Percentiles rank a stretch among this genome's conserved stretches.
phyloP scores from a whole-genome alignment of 768 basidiomycete species.

The Tulasnella sp. region DNA sequence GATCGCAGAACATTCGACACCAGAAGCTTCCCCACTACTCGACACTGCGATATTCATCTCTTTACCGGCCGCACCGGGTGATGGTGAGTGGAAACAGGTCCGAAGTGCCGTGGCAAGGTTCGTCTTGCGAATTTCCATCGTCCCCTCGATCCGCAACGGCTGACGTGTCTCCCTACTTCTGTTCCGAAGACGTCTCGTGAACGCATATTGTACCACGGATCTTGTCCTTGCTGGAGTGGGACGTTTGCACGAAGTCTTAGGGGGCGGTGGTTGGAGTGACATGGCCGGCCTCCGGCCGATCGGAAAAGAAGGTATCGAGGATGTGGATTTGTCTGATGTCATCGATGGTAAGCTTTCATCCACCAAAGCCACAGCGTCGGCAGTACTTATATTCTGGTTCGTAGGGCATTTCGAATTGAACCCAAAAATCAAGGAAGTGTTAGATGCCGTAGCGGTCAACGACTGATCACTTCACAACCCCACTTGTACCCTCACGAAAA shows the following conservation, averaged over 20 bases:
- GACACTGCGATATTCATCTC: slow-evolving; percentile 51
- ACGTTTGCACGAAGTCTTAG: slow-evolving; percentile 48
- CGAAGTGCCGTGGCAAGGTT: slow-evolving; percentile 42
- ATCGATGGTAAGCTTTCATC: slow-evolving; percentile 41
- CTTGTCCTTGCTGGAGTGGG: slow-evolving; percentile 46
- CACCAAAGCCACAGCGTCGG: not conserved
- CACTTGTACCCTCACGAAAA: not conserved
- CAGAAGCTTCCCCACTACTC: slow-evolving; percentile 44
- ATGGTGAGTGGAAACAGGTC: slow-evolving; percentile 45
- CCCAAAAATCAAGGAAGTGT: slow-evolving; percentile 12
- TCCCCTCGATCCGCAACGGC: not conserved
- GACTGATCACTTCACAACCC: not conserved
- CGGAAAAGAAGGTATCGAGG: slow-evolving; percentile 41
- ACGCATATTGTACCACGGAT: slow-evolving; percentile 46
- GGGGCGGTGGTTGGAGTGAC: slow-evolving; percentile 42
- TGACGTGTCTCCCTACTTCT: not conserved
- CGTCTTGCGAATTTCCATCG: slow-evolving; percentile 22
- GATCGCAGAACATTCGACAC: slow-evolving; percentile 42
- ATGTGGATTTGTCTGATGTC: slow-evolving; percentile 44
- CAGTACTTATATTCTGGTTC: not conserved
- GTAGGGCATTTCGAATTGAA: slow-evolving; percentile 30
- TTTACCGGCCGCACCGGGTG: slow-evolving; percentile 46
- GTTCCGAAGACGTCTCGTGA: slow-evolving; percentile 42
- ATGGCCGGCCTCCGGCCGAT: slow-evolving; percentile 45
- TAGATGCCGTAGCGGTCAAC: not conserved